Percentiles rank a stretch among this genome's conserved stretches.
These are phyloP conservation scores for Wickerhamiella sorbophila DNA, from an alignment of 805 yeast species.

Conservation along the genomic window DNA sequence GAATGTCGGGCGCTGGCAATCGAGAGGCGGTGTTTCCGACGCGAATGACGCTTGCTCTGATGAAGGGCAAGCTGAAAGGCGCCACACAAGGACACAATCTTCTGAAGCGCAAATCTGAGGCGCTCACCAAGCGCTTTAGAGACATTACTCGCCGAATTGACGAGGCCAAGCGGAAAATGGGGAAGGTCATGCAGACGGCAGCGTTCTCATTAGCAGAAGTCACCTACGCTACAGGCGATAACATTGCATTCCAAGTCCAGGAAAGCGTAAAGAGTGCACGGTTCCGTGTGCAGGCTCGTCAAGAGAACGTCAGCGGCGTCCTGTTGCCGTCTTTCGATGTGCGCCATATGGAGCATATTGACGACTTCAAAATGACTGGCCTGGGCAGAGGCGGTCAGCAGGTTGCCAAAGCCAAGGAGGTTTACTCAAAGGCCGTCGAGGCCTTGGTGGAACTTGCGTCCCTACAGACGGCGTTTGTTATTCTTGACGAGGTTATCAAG, in stretches of 20 bases:
- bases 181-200: conserved; percentile 95
- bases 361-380: conserved; percentile 93
- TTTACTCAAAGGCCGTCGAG: conserved; percentile 93
- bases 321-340: conserved; percentile 85
- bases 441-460: conserved; percentile 92
- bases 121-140: conserved; percentile 88
- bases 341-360: conserved; percentile 65
- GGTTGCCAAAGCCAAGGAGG: conserved; percentile 84
- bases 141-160: conserved; percentile 90
- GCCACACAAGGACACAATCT: conserved; percentile 94
- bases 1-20: conserved; percentile 54
- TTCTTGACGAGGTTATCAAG: conserved; percentile 92
- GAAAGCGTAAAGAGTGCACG: conserved; percentile 81
- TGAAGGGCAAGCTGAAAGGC: conserved; percentile 93
- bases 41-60: conserved; percentile 88
- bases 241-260: conserved; percentile 88
- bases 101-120: conserved; percentile 91
- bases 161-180: conserved; percentile 94
- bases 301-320: conserved; percentile 94
- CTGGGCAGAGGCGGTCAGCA: conserved; percentile 98
- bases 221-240: conserved; percentile 93
- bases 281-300: conserved; percentile 78
- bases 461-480: conserved; percentile 89
- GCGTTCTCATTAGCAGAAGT: conserved; percentile 96
- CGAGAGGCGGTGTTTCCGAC: conserved; percentile 95